phyloP scores from a whole-genome alignment of 345 rosid genomes.

The Mallotus nudiflorus region DNA sequence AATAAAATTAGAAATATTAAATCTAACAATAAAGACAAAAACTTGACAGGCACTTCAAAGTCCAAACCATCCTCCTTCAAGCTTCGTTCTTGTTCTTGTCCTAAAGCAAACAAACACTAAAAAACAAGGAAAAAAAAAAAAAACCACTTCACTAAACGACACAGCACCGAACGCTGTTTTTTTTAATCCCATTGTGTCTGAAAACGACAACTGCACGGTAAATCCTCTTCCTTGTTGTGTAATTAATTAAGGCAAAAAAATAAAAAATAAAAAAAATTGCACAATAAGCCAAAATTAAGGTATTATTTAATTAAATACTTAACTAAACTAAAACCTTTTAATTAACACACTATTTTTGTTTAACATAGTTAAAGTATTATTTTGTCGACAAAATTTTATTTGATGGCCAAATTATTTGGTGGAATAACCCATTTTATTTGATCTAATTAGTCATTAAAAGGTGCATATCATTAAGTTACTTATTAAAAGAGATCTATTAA shows the following conservation, averaged over 20 bases:
- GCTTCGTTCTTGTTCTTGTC: neutral
- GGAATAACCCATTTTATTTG: too few relatives aligned
- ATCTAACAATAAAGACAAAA: too few relatives aligned
- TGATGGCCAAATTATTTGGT: too few relatives aligned
- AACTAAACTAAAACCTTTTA: neutral
- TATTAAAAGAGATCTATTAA: too few relatives aligned
- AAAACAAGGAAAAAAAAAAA: slow-evolving; percentile 13
- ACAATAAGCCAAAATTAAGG: neutral
- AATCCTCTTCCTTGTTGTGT: neutral
- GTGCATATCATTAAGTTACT: too few relatives aligned
- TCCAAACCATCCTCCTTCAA: too few relatives aligned
- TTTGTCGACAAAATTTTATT: too few relatives aligned
- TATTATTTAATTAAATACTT: neutral
- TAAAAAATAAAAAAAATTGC: neutral
- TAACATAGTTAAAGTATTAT: slow-evolving; percentile 1
- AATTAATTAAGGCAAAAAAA: neutral
- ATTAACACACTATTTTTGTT: neutral
- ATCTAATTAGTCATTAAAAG: too few relatives aligned
- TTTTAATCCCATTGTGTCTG: neutral
- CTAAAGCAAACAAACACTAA: neutral
- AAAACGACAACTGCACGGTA: slow-evolving; percentile 18
- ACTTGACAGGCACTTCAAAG: too few relatives aligned
- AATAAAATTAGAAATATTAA: too few relatives aligned
- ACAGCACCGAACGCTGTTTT: slow-evolving; percentile 5
- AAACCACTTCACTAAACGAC: slow-evolving; percentile 45